These are phyloP conservation scores for Penicillium atrosanguineum DNA, from an alignment of 495 filamentous ascomycete species.

Conservation along the genomic window DNA sequence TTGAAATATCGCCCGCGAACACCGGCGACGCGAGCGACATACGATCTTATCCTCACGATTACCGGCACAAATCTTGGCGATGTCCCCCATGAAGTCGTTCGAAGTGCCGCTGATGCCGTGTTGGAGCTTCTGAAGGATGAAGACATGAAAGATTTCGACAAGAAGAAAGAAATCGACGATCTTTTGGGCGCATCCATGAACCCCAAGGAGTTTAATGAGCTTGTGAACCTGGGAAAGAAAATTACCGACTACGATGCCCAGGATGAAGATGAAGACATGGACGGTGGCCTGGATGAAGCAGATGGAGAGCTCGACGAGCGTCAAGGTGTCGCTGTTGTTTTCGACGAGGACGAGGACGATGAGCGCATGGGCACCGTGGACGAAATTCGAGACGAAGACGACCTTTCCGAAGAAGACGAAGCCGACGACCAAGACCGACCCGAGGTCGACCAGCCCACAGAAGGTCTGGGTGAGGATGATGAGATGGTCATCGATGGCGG, in stretches of 20 bases:
- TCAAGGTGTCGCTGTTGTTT: conserved; percentile 95
- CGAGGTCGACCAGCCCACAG: conserved; percentile 51
- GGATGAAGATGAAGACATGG: conserved; percentile 92
- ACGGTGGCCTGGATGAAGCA: conserved; percentile 57
- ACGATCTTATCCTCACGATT: conserved; percentile 89
- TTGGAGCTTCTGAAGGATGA: conserved; percentile 93
- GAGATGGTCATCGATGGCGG: conserved; percentile 80
- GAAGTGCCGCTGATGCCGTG: conserved; percentile 92
- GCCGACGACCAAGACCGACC: conserved; percentile 48
- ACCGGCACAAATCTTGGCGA: conserved; percentile 87
- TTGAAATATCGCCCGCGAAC: conserved; percentile 85
- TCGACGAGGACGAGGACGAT: conserved; percentile 91
- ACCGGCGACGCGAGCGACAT: conserved; percentile 88
- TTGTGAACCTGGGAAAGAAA: conserved; percentile 96
- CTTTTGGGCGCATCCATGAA: conserved; percentile 77
- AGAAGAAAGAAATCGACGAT: conserved; percentile 96
- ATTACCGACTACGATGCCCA: conserved; percentile 98
- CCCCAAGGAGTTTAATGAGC: conserved; percentile 92
- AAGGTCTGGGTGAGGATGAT: conserved; percentile 49
- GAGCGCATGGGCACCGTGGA: conserved; percentile 69
- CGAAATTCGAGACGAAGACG: conserved; percentile 75
- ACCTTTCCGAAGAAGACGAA: conserved; percentile 65
- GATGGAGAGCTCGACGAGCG: conserved; percentile 83
- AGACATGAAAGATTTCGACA: conserved; percentile 94
- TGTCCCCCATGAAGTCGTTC: conserved; percentile 85